Evolutionary conservation across 2,329 filamentous ascomycete genomes (phyloP), one percentile per base, ranked within the genome.

Genomic region (Paraconiothyrium brasiliense): DNA sequence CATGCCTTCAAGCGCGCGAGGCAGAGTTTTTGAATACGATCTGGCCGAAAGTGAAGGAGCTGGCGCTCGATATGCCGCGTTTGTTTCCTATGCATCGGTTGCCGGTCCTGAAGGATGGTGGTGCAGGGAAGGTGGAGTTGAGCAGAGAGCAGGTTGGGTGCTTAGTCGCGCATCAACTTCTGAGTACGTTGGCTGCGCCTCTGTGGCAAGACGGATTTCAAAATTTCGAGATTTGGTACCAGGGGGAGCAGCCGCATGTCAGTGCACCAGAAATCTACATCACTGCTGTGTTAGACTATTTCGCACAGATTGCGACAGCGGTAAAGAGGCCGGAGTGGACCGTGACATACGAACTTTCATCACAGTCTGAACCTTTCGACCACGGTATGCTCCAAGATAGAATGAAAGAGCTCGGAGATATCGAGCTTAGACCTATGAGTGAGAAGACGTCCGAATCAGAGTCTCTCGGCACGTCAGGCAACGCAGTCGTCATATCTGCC

Each of bases 91-190:
- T 7, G 24, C 24, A 49, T 14, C 46, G 27, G 9, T 24, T 30
- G 10, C 46, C 46, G 10, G n/a, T 49, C 1, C 46, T 49, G 24
- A 49, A 49, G 9, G 46, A 49, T 13, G 46, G 46, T 13, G 46
- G 46, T 4, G 16, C 14, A 1, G 24, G 6, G 27, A 11, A 24
- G 7, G 30, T 49, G 27, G 24, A n/a, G 24, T 16, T 49, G 8
- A 32, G 14, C 24, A 11, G 46, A 5, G 24, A 30, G 27, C 46
- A 49, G 46, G 10, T n/a, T 30, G 46, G 24, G 9, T 49, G 46
- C 32, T 14, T 49, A 10, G 46, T 49, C 8, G 46, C 27, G 24
- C 46, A 49, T 49, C 46, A 49, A 24, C 32, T 49, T 49, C 46
- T 49, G 46, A 24, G 46, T n/a, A 49, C 46, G 24, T 32, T 49